Base-by-base conservation (phyloP, 306 rosid genomes). In the Medicago arabica region DNA sequence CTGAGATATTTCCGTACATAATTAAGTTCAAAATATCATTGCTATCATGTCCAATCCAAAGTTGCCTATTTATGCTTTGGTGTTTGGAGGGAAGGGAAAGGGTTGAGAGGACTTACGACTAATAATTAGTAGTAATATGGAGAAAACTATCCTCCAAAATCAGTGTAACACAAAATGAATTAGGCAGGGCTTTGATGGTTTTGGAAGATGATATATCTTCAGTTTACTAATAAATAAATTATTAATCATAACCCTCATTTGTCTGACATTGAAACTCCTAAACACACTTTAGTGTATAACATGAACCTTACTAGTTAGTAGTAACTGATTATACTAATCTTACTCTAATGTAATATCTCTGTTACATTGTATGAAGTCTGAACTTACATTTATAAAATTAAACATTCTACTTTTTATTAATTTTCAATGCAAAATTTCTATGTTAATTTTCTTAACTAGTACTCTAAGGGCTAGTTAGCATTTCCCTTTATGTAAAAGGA, bases 301-400 rank as follows among this genome's bases (percentile, higher is more conserved):
- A 38, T 50, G 59, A 40, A 67, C 34, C 18, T 68, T 6, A 23
- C 40, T 16, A 31, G 25, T 47, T 9, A 43, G 57, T 9, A 51
- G 71, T 63, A 18, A 34, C 9, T 54, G 61, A 54, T 54, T 54
- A 53, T 44, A n/a, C 38, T 16, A 31, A 11, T 18, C 47, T 36
- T 73, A 59, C 13, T 76, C 65, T 67, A 76, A 19, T 81, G 67
- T 71, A 51, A 17, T 41, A 31, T 74, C 57, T 67, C 50, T 41
- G 41, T 17, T 10, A 21, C n/a, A 31, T 39, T 6, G 58, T 75
- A 57, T 21, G 14, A 21, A 21, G 63, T 16, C 18, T 62, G 36
- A 62, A 76, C 50, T 70, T 60, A n/a, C n/a, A n/a, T n/a, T n/a
- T n/a, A n/a, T n/a, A n/a, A n/a, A n/a, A n/a, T n/a, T n/a, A n/a